phyloP scores from a whole-genome alignment of 192 early-diverging fungal species.

The Backusella macrospora region DNA sequence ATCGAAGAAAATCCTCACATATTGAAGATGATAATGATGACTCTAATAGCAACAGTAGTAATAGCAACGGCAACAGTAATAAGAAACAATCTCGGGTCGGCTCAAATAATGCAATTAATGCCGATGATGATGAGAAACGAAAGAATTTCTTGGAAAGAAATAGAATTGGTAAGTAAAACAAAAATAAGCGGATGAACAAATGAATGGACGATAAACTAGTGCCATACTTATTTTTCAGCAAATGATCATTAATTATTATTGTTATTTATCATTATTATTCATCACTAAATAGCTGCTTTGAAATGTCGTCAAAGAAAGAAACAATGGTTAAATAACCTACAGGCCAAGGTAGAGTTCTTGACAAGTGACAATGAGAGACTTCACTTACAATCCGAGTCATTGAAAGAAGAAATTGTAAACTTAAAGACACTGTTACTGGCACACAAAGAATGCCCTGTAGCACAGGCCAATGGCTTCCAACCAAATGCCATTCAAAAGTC shows the following conservation, averaged over 20 bases:
- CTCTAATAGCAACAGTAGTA: background rate
- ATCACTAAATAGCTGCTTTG: constrained; percentile 65
- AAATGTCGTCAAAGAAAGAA: constrained; percentile 97
- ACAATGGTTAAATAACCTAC: constrained; percentile 85
- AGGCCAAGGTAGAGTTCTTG: constrained; percentile 70
- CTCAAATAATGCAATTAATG: constrained; percentile 6
- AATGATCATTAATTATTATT: too few relatives aligned
- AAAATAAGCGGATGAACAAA: background rate
- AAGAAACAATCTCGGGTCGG: background rate
- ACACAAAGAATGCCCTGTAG: constrained; percentile 79
- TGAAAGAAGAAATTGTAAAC: constrained; percentile 79
- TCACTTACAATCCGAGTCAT: constrained; percentile 56
- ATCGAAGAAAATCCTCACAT: background rate
- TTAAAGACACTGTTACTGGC: constrained; percentile 78
- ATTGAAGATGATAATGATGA: background rate
- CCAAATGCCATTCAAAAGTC: constrained; percentile 18
- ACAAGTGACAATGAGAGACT: constrained; percentile 71
- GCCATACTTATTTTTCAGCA: too few relatives aligned
- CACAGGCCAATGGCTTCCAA: constrained; percentile 64
- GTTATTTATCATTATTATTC: background rate
- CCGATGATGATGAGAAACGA: constrained; percentile 72
- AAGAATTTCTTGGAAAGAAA: constrained; percentile 89
- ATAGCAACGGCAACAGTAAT: background rate
- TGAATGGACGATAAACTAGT: background rate
- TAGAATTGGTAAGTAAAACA: constrained; percentile 63